Conservation (phyloP, 2,329 filamentous ascomycete genomes). For the Trichocomaceae sp. region DNA sequence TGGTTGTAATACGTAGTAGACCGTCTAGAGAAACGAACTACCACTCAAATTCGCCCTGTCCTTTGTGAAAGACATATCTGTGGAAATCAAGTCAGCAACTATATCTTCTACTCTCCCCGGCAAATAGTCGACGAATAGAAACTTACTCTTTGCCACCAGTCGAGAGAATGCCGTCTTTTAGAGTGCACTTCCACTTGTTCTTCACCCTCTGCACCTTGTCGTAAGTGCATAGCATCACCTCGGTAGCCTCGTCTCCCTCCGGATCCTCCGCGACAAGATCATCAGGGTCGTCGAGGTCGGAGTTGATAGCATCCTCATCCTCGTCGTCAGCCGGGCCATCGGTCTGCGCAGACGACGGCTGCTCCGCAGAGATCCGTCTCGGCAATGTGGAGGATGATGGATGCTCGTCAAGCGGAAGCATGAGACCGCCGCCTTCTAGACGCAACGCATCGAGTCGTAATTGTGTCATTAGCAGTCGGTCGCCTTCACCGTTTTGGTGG, state of each 20-base stretch:
- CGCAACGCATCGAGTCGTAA: conserved; percentile 36
- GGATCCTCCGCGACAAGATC: conserved; percentile 78
- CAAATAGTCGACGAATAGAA: too few relatives aligned
- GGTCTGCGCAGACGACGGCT: conserved; percentile 36
- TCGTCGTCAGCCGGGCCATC: conserved; percentile 52
- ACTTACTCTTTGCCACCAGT: conserved; percentile 82
- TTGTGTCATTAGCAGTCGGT: conserved; percentile 38
- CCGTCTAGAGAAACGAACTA: conserved; percentile 39
- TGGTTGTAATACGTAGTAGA: background rate
- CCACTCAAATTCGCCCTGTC: conserved; percentile 96
- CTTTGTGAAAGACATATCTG: conserved; percentile 94
- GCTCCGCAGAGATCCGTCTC: conserved; percentile 3
- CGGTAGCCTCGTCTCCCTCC: conserved; percentile 75
- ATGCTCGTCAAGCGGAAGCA: conserved; percentile 38
- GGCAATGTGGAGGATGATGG: background rate
- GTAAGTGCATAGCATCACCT: conserved; percentile 98
- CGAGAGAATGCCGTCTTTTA: conserved; percentile 92
- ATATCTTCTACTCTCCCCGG: background rate
- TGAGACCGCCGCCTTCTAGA: conserved; percentile 42
- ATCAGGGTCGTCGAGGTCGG: conserved; percentile 90
- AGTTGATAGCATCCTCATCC: conserved; percentile 92
- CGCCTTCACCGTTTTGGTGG: conserved; percentile 30
- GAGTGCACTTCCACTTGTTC: conserved; percentile 99
- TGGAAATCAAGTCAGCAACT: conserved; percentile 19
- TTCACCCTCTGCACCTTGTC: conserved; percentile 99